Evolutionary conservation across 306 rosid genomes (phyloP), one percentile per base, ranked within the genome.

Genomic region (Hippophae tibetana): DNA sequence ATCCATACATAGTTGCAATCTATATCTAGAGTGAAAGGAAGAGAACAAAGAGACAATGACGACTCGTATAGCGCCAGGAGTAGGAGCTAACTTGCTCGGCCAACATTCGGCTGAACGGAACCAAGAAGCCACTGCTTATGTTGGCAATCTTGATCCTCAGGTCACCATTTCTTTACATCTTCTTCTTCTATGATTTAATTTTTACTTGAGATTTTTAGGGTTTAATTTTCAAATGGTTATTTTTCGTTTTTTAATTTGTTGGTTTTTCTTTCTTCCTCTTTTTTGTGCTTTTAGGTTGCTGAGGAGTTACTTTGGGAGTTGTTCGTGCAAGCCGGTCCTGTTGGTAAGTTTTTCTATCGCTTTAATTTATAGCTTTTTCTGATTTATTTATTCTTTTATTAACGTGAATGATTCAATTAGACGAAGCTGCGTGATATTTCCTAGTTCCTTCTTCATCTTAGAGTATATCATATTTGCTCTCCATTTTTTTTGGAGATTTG

Each of bases 81-180:
- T 93, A 0, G 99, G 97, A 66, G 99, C 97, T 23, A 93, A 93
- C 84, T 68, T 88, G 58, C 85, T 79, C 7, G 84, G 84, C 45
- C 84, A 79, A 45, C 99, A 88, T 72, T 76, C 99, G 1, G 93
- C 97, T 6, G 97, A 86, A 95, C 68, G 99, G 63, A 93, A 93
- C 58, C 99, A 93, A 74, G 99, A 93, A 61, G 99, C 99, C 51
- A 93, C 99, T 6, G 97, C 99, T 40, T 93, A 93, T 65, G 97
- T 93, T 63, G 99, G 99, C 51, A 93, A 88, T 72, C 95, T 93
- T 61, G 99, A 93, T 59, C 97, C 99, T 52, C 97, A 89, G 89
- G 89, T 82, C 31, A 40, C 46, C 55, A 18, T 49, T 10, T 10
- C 10, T 18, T 40, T 4, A n/a, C 10, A 25, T 31, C 10, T 52